These are phyloP conservation scores for Metschnikowia bowlesiae DNA, from an alignment of 805 yeast species.

Conservation along the genomic window DNA sequence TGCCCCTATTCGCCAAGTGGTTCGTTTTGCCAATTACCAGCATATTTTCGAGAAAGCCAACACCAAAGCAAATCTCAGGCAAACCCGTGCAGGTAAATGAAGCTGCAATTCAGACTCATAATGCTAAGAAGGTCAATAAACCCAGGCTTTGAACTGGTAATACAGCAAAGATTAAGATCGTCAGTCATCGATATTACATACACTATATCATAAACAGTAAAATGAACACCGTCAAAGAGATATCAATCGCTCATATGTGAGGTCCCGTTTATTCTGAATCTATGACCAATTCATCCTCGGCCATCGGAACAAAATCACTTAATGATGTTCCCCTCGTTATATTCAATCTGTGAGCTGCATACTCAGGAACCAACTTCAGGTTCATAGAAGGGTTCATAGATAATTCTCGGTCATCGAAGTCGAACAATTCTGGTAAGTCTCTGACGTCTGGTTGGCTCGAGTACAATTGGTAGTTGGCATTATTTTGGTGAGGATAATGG, in stretches of 20 bases:
- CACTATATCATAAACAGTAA: background rate
- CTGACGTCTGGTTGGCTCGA: slow-evolving; percentile 37
- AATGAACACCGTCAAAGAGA: background rate
- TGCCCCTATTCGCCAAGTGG: slow-evolving; percentile 55
- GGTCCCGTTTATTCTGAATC: slow-evolving; percentile 25
- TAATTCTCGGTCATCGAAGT: slow-evolving; percentile 49
- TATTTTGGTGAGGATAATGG: slow-evolving; percentile 28
- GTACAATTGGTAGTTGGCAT: slow-evolving; percentile 40
- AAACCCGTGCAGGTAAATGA: slow-evolving; percentile 3
- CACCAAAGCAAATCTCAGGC: background rate
- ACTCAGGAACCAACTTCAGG: slow-evolving; percentile 40
- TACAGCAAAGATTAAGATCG: background rate
- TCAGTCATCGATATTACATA: slow-evolving; percentile 1
- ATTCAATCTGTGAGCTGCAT: slow-evolving; percentile 26
- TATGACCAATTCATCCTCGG: slow-evolving; percentile 22
- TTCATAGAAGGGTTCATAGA: slow-evolving; percentile 41
- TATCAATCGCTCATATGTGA: background rate
- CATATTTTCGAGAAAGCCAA: slow-evolving; percentile 8
- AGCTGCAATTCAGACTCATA: slow-evolving; percentile 7
- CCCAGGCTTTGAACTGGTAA: slow-evolving; percentile 27
- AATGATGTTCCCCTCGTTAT: slow-evolving; percentile 23
- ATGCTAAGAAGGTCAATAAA: slow-evolving; percentile 26
- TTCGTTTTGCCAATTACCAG: slow-evolving; percentile 44
- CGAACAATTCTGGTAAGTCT: slow-evolving; percentile 47
- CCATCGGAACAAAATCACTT: slow-evolving; percentile 37